Percentiles rank a stretch among this genome's conserved stretches.
Evolutionary conservation across 2,329 filamentous ascomycete species (phyloP).

Genomic region (Botryotinia calthae): DNA sequence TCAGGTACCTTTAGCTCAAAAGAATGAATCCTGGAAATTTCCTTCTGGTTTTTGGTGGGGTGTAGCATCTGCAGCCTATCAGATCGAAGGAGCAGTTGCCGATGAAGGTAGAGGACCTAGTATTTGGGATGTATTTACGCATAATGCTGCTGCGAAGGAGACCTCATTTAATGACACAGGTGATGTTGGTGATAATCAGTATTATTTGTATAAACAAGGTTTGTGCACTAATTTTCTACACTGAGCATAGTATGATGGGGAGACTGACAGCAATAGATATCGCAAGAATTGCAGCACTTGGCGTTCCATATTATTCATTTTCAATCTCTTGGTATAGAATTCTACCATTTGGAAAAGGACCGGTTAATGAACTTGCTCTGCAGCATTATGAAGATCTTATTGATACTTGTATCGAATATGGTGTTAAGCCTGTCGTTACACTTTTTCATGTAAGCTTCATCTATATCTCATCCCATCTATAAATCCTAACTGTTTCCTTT

Average conservation of each 20-base stretch:
- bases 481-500: neutral
- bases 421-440: slow-evolving; percentile 49
- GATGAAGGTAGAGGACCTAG: slow-evolving; percentile 46
- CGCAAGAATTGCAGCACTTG: slow-evolving; percentile 51
- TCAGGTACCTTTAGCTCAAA: slow-evolving; percentile 24
- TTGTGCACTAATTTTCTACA: slow-evolving; percentile 27
- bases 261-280: slow-evolving; percentile 42
- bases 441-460: slow-evolving; percentile 42
- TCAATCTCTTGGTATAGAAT: slow-evolving; percentile 53
- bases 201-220: slow-evolving; percentile 56
- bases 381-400: slow-evolving; percentile 55
- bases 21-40: slow-evolving; percentile 34
- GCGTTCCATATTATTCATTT: slow-evolving; percentile 52
- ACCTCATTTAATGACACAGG: slow-evolving; percentile 44
- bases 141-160: slow-evolving; percentile 24
- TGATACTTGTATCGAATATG: slow-evolving; percentile 49
- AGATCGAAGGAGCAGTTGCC: slow-evolving; percentile 48
- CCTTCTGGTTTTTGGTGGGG: slow-evolving; percentile 46
- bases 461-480: neutral
- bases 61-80: slow-evolving; percentile 48
- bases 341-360: slow-evolving; percentile 50
- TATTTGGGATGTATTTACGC: slow-evolving; percentile 43
- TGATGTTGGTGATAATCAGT: slow-evolving; percentile 40
- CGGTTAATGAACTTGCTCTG: slow-evolving; percentile 50
- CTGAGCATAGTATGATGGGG: neutral